Conservation (phyloP, 768 basidiomycete genomes). For the Cubamyces lactineus region DNA sequence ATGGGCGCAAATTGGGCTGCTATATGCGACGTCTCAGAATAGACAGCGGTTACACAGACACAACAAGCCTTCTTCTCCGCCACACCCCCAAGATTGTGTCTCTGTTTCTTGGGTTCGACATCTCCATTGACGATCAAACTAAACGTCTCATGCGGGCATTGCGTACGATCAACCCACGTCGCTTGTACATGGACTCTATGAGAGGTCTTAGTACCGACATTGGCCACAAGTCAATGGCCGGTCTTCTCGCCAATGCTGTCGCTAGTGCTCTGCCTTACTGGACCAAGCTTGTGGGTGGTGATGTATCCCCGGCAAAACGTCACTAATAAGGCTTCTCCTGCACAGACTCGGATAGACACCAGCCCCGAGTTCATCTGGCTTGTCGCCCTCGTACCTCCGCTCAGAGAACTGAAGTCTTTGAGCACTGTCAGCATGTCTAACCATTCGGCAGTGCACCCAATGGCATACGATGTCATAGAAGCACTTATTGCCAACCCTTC, state of each 20-base stretch:
- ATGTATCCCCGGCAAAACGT: no score
- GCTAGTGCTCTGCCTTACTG: background rate
- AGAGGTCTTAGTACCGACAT: background rate
- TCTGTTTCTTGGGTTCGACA: constrained; percentile 3
- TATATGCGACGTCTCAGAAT: constrained; percentile 8
- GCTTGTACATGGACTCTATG: background rate
- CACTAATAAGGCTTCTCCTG: no score
- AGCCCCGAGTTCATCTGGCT: background rate
- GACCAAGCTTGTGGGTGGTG: background rate
- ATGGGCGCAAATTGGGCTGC: background rate
- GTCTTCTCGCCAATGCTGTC: background rate
- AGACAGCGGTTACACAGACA: background rate
- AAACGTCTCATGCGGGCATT: background rate
- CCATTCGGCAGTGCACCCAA: background rate
- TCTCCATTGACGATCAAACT: background rate
- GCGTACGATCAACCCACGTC: constrained; percentile 1
- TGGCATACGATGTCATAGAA: background rate
- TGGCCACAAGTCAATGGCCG: no score
- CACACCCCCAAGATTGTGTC: background rate
- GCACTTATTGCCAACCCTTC: background rate
- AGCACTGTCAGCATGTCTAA: background rate
- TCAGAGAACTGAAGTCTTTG: background rate
- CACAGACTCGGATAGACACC: constrained; percentile 1
- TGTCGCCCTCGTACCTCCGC: background rate
- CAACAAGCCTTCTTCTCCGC: background rate